Evolutionary conservation across 257 asterid species (phyloP).

Genomic region (Forsythia viridissima): DNA sequence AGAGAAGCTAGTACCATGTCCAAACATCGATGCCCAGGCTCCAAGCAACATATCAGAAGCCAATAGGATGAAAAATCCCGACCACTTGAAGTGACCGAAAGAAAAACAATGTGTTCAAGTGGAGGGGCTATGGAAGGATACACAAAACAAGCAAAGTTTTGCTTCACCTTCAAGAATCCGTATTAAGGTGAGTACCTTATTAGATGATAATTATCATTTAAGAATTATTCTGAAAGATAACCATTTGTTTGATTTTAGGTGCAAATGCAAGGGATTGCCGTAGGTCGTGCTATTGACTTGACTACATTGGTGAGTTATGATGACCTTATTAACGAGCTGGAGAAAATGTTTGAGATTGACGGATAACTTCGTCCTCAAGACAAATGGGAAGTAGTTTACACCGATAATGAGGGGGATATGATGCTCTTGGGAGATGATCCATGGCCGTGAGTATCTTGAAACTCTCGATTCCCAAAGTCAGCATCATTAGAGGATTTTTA

Average conservation of each 20-base stretch:
- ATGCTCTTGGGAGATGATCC: slow-evolving; percentile 65
- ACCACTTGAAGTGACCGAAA: slow-evolving; percentile 29
- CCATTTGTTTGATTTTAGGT: slow-evolving; percentile 44
- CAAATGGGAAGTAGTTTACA: slow-evolving; percentile 55
- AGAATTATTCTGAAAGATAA: background rate
- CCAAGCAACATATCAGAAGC: slow-evolving; percentile 31
- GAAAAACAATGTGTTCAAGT: slow-evolving; percentile 35
- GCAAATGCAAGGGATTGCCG: slow-evolving; percentile 81
- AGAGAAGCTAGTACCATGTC: slow-evolving; percentile 30
- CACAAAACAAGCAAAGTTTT: slow-evolving; percentile 35
- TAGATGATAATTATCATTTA: background rate
- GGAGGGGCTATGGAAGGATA: slow-evolving; percentile 41
- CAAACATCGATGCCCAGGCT: slow-evolving; percentile 13
- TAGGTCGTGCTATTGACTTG: slow-evolving; percentile 84
- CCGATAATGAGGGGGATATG: slow-evolving; percentile 54
- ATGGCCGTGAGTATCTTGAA: slow-evolving; percentile 43
- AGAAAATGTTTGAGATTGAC: slow-evolving; percentile 43
- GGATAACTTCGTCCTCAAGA: slow-evolving; percentile 49
- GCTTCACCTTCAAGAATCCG: slow-evolving; percentile 64
- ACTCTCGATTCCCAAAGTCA: background rate
- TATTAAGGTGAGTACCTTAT: slow-evolving; percentile 50
- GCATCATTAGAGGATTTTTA: background rate
- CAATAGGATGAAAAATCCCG: slow-evolving; percentile 29
- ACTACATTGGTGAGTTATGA: slow-evolving; percentile 45
- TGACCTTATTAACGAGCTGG: slow-evolving; percentile 44